These are phyloP conservation scores for Pestalotiopsis sp. DNA, from an alignment of 2,329 filamentous ascomycete species.

Conservation along the genomic window DNA sequence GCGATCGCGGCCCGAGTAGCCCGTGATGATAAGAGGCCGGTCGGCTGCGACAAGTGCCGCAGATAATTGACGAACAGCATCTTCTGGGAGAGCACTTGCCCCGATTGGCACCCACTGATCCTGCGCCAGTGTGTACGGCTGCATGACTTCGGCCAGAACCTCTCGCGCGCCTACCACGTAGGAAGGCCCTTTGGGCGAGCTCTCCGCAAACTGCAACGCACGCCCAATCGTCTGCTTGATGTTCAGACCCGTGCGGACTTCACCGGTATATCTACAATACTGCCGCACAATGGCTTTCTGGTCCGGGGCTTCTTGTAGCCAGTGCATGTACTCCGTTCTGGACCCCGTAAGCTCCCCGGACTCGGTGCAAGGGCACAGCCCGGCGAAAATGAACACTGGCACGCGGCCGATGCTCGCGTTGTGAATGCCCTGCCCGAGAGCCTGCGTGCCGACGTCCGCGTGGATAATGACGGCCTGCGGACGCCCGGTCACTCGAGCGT, in stretches of 20 bases:
- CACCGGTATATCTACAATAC: conserved; percentile 71
- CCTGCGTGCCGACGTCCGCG: conserved; percentile 78
- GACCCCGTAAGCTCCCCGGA: conserved; percentile 72
- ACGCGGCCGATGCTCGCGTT: conserved; percentile 71
- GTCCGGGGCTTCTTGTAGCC: conserved; percentile 77
- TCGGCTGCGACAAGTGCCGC: conserved; percentile 45
- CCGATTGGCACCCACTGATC: conserved; percentile 25
- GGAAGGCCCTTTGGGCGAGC: conserved; percentile 68
- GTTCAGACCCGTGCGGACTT: conserved; percentile 73
- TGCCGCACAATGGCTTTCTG: conserved; percentile 73
- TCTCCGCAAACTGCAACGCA: conserved; percentile 70
- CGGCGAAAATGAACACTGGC: conserved; percentile 74
- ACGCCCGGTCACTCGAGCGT: conserved; percentile 65
- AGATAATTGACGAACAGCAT: conserved; percentile 44
- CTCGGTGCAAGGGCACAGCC: conserved; percentile 71
- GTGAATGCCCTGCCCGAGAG: conserved; percentile 71
- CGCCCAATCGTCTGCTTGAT: conserved; percentile 76
- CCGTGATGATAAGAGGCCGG: conserved; percentile 49
- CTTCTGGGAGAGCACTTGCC: conserved; percentile 28
- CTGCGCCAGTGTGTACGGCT: conserved; percentile 23
- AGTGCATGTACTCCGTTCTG: conserved; percentile 77
- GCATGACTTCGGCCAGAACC: conserved; percentile 66
- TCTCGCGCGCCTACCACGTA: conserved; percentile 70
- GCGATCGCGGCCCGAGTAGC: conserved; percentile 48
- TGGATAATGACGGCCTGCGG: conserved; percentile 74